phyloP scores from a whole-genome alignment of 306 rosid species.

The Argentina anserina region DNA sequence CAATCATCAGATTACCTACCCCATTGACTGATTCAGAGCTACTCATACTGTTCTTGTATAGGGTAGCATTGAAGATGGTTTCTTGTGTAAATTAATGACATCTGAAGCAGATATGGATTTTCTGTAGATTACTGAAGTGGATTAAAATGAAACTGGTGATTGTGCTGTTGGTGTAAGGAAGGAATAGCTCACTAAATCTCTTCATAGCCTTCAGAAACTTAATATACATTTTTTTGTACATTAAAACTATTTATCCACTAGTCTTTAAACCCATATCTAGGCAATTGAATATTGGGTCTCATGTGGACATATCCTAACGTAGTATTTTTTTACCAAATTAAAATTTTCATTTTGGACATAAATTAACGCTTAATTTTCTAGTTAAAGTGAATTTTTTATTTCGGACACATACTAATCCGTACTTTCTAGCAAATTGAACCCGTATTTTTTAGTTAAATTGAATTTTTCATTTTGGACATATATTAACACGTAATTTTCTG shows the following conservation, averaged over 20 bases:
- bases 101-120: constrained; percentile 37
- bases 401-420: too few species aligned
- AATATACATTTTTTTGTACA: constrained; percentile 56
- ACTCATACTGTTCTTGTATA: constrained; percentile 18
- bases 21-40: constrained; percentile 29
- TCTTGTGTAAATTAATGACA: constrained; percentile 50
- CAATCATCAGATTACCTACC: constrained; percentile 24
- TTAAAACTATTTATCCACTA: constrained; percentile 29
- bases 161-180: constrained; percentile 41
- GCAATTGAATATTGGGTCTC: too few species aligned
- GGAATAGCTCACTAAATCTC: too few species aligned
- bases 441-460: too few species aligned
- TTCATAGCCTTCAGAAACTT: constrained; percentile 32
- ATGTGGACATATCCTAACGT: too few species aligned
- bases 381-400: too few species aligned
- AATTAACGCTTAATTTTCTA: too few species aligned
- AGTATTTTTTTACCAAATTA: too few species aligned
- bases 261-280: constrained; percentile 18
- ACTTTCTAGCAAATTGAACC: too few species aligned
- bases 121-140: constrained; percentile 43
- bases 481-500: too few species aligned
- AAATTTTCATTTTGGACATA: too few species aligned
- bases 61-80: constrained; percentile 38
- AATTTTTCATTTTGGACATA: too few species aligned
- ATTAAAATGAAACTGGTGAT: constrained; percentile 40